Evolutionary conservation across 1,284 basidiomycete genomes (phyloP), one percentile per base, ranked within the genome.

Genomic region (Psilocybe mexicana): DNA sequence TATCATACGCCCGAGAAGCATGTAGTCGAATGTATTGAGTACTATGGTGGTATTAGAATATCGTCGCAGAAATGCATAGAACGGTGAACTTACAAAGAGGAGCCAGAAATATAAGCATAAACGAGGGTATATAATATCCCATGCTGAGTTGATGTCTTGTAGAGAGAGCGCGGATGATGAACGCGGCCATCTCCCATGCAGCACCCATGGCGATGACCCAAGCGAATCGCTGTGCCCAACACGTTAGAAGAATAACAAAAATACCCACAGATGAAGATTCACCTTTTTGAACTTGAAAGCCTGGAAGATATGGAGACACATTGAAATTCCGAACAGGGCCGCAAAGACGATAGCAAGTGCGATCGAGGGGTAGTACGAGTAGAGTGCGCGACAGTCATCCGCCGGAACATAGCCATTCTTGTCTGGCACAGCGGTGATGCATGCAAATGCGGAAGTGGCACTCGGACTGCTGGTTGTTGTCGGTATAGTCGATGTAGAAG

Each of bases 1-100:
- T 6, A 54, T 54, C 52, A 54, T 54, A 3, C 52, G 43, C 6
- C 52, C 52, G 43, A 54, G 52, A 14, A 54, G 52, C 52, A 54
- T 54, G 43, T 54, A 54, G 43, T 54, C 52, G 30, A 54, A 54
- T 5, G 52, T 43, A 33, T 54, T 54, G 10, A 54, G 35, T 33
- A 43, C 52, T 54, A 23, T 4, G 6, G 2, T 12, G 48, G 12
- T 11, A 6, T 7, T 36, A 7, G 12, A 7, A 6, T 12, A 36
- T 36, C 35, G 6, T 36, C 35, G 35, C 12, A 43, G 3, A 42
- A 5, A 35, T 36, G 4, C 14, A 26, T 36, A 2, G 14, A 11
- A 11, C 11, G 23, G 8, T 1, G 4, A 36, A 54, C 52, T 54
- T n/a, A 54, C 52, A 45, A 18, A 54, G 26, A 2, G 52, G 52